phyloP scores from a whole-genome alignment of 805 yeast genomes.

The Kodamaea leandrae region DNA sequence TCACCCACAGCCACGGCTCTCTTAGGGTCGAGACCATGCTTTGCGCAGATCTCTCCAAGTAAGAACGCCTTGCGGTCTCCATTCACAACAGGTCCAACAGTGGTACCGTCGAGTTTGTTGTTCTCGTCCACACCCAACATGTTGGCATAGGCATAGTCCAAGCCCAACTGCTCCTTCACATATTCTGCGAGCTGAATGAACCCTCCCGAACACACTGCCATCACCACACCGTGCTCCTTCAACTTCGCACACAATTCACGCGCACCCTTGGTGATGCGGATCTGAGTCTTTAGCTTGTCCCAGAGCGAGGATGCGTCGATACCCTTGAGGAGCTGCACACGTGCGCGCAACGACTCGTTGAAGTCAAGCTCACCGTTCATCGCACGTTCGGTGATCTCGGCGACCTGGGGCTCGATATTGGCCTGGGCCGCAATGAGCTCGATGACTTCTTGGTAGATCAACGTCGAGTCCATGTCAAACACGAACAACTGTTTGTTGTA shows the following conservation, averaged over 20 bases:
- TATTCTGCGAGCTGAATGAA: constrained; percentile 82
- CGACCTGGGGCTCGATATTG: constrained; percentile 82
- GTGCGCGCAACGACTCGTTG: constrained; percentile 67
- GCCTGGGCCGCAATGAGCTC: constrained; percentile 94
- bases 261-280: constrained; percentile 85
- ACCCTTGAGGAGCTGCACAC: constrained; percentile 82
- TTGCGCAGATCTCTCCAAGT: constrained; percentile 56
- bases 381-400: constrained; percentile 85
- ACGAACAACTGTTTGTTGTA: constrained; percentile 59
- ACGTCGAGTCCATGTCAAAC: constrained; percentile 97
- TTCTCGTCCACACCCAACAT: constrained; percentile 44
- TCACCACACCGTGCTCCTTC: constrained; percentile 56
- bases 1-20: constrained; percentile 86
- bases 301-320: constrained; percentile 70
- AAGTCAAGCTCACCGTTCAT: constrained; percentile 98
- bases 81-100: constrained; percentile 80
- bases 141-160: constrained; percentile 92
- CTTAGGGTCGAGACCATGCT: constrained; percentile 49
- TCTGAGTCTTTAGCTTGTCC: constrained; percentile 69
- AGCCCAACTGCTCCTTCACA: constrained; percentile 61
- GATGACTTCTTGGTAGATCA: constrained; percentile 94
- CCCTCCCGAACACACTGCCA: constrained; percentile 94
- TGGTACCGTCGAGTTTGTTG: constrained; percentile 67
- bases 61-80: constrained; percentile 79
- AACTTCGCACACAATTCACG: constrained; percentile 63